Evolutionary conservation across 805 yeast genomes (phyloP).

Genomic region (Saccharomycopsis fibuligera): DNA sequence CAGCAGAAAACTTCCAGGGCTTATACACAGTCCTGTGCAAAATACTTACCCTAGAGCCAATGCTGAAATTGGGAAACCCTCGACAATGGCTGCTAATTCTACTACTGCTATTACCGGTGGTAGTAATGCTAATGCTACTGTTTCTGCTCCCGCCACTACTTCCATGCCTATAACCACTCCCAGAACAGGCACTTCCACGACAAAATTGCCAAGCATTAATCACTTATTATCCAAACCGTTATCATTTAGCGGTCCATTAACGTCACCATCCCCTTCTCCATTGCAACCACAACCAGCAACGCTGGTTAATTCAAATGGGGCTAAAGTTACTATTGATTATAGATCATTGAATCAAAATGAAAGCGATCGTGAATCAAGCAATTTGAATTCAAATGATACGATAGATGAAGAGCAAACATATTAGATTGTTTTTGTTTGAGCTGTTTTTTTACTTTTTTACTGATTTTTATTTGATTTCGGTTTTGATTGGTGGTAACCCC

Average conservation of each 20-base stretch:
- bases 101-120: not conserved
- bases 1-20: slow-evolving; percentile 2
- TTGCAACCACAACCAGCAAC: not conserved
- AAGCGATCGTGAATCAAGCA: slow-evolving; percentile 2
- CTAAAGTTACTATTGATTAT: not conserved
- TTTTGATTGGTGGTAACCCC: no score
- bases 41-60: not conserved
- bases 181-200: not conserved
- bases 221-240: slow-evolving; percentile 6
- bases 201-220: slow-evolving; percentile 15
- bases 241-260: not conserved
- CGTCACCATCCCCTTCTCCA: not conserved
- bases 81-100: not conserved
- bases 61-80: not conserved
- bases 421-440: no score
- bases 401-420: slow-evolving; percentile 18
- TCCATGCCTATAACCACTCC: no score
- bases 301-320: not conserved
- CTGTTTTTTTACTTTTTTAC: not conserved
- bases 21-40: not conserved
- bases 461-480: not conserved
- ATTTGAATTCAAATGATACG: slow-evolving; percentile 17
- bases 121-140: not conserved
- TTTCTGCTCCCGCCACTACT: not conserved
- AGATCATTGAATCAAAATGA: not conserved